Percentiles rank a stretch among this genome's conserved stretches.
Conservation (phyloP, 192 early-diverging fungal genomes). For the Rhizoclosmatium sp. region DNA sequence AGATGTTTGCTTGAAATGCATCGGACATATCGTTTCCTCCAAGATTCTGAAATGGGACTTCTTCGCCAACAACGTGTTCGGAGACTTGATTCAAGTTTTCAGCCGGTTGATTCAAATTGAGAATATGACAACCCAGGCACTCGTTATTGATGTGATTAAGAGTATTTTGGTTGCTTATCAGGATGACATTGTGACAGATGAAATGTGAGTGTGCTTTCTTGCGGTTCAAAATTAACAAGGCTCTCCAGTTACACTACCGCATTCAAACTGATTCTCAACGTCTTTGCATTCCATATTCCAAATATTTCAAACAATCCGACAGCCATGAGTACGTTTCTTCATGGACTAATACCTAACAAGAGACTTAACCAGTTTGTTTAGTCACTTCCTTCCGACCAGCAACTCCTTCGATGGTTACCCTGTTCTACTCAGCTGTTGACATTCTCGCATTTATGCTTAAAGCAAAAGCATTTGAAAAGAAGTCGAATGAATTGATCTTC, state of each 20-base stretch:
- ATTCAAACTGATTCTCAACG: constrained; percentile 45
- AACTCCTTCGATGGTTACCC: constrained; percentile 24
- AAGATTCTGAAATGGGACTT: constrained; percentile 31
- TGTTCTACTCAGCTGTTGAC: constrained; percentile 40
- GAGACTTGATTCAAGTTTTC: constrained; percentile 75
- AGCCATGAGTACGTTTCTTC: constrained; percentile 28
- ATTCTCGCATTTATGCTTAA: constrained; percentile 29
- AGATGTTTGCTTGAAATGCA: constrained; percentile 60
- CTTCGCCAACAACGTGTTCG: constrained; percentile 52
- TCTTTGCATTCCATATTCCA: constrained; percentile 49
- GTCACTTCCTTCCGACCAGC: constrained; percentile 40
- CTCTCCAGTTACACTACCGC: constrained; percentile 18
- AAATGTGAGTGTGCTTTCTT: constrained; percentile 21
- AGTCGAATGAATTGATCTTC: constrained; percentile 28
- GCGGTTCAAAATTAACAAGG: background rate
- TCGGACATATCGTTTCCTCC: constrained; percentile 56
- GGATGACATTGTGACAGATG: constrained; percentile 7
- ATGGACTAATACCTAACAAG: background rate
- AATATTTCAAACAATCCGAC: constrained; percentile 47
- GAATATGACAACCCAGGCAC: constrained; percentile 62
- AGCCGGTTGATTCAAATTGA: constrained; percentile 78
- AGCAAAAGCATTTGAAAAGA: constrained; percentile 27
- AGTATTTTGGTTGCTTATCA: constrained; percentile 9
- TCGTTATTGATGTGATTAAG: constrained; percentile 59
- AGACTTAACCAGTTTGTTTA: constrained; percentile 7